These are phyloP conservation scores for Pyrus bretschneideri DNA, from an alignment of 306 rosid genomes.

Conservation along the genomic window DNA sequence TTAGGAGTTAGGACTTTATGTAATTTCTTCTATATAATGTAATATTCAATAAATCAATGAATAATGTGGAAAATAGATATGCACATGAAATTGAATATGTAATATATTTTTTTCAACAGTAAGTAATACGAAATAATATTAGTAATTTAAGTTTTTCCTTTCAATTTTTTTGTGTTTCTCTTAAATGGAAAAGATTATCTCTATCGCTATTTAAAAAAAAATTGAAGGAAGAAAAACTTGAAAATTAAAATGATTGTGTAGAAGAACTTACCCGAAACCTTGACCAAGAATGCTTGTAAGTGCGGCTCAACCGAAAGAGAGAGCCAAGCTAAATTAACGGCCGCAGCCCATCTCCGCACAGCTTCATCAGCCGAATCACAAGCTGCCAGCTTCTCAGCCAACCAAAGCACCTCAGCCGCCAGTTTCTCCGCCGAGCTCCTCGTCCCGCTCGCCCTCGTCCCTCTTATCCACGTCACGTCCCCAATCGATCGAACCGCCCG, in stretches of 20 bases:
- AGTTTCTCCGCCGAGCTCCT: slow-evolving; percentile 52
- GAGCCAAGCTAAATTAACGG: slow-evolving; percentile 46
- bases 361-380: slow-evolving; percentile 49
- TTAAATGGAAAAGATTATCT: no score
- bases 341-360: slow-evolving; percentile 45
- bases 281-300: slow-evolving; percentile 52
- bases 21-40: no score
- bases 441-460: not conserved
- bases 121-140: no score
- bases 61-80: no score
- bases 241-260: not conserved
- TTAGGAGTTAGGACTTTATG: no score
- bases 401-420: slow-evolving; percentile 67
- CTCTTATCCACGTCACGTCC: not conserved
- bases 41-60: no score
- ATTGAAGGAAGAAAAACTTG: no score
- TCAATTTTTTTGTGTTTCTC: no score
- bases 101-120: no score
- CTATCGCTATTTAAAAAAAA: no score
- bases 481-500: slow-evolving; percentile 21
- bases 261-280: slow-evolving; percentile 40
- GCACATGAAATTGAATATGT: no score
- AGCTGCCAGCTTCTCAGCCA: slow-evolving; percentile 53
- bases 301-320: slow-evolving; percentile 60
- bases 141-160: no score